Evolutionary conservation across 2,329 filamentous ascomycete species (phyloP).

Genomic region (Rhinocladiella similis): DNA sequence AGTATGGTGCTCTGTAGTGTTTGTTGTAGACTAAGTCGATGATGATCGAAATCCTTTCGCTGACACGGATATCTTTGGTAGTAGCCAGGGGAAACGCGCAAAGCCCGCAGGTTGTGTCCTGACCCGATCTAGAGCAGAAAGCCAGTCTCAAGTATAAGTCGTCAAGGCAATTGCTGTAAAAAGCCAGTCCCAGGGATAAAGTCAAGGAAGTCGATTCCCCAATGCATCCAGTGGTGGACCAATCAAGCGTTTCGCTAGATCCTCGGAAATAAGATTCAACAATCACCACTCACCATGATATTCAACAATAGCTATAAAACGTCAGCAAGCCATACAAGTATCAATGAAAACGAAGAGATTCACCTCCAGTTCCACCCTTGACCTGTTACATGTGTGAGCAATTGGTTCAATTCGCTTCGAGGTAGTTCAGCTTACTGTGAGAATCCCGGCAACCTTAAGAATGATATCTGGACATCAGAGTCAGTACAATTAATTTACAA

Average conservation of each 20-base stretch:
- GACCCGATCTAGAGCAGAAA: too few relatives aligned
- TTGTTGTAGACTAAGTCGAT: too few relatives aligned
- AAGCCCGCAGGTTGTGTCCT: too few relatives aligned
- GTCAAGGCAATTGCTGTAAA: too few relatives aligned
- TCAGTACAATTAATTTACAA: slow-evolving; percentile 2
- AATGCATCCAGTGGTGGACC: too few relatives aligned
- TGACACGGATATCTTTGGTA: too few relatives aligned
- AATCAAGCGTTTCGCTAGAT: background rate
- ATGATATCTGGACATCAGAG: slow-evolving; percentile 71
- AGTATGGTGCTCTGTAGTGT: too few relatives aligned
- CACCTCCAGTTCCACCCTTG: slow-evolving; percentile 93
- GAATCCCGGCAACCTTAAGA: slow-evolving; percentile 91
- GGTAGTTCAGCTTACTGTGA: slow-evolving; percentile 58
- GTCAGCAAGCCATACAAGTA: background rate
- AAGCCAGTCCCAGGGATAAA: too few relatives aligned
- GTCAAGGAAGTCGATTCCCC: too few relatives aligned
- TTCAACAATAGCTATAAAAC: slow-evolving; percentile 45
- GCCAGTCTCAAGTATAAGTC: too few relatives aligned
- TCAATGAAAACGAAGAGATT: background rate
- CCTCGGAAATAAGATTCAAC: background rate
- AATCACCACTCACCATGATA: slow-evolving; percentile 51
- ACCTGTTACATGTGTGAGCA: slow-evolving; percentile 39
- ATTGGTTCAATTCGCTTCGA: background rate
- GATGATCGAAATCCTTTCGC: too few relatives aligned
- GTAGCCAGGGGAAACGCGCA: too few relatives aligned